Conservation (phyloP, 306 rosid genomes). For the Coriaria nepalensis region DNA sequence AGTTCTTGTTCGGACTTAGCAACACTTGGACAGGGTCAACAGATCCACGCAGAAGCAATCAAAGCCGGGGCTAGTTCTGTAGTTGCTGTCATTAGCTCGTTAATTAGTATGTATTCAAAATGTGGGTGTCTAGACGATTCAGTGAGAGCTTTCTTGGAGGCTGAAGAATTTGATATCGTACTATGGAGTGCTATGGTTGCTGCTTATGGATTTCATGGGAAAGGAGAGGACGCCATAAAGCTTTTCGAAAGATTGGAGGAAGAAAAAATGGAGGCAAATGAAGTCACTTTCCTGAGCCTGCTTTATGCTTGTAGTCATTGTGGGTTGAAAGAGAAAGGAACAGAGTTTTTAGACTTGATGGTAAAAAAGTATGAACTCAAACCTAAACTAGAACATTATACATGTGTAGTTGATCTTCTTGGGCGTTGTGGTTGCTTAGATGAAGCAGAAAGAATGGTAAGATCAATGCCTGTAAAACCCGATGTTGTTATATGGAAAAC, state of each 20-base stretch:
- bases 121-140: constrained; percentile 79
- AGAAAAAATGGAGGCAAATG: constrained; percentile 47
- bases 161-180: constrained; percentile 44
- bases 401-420: constrained; percentile 73
- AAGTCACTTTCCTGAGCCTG: constrained; percentile 81
- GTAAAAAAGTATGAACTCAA: constrained; percentile 41
- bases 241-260: constrained; percentile 61
- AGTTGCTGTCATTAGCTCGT: constrained; percentile 50
- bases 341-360: constrained; percentile 57
- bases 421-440: constrained; percentile 76
- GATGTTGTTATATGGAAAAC: constrained; percentile 84
- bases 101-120: constrained; percentile 77
- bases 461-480: constrained; percentile 66
- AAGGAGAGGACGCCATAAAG: constrained; percentile 58
- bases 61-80: constrained; percentile 58
- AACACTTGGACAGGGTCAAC: constrained; percentile 78
- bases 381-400: constrained; percentile 67
- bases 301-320: constrained; percentile 82
- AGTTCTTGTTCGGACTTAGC: constrained; percentile 68
- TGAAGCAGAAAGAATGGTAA: constrained; percentile 67
- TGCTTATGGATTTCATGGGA: constrained; percentile 86
- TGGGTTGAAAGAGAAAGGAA: constrained; percentile 74
- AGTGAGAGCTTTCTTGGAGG: constrained; percentile 48
- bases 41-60: constrained; percentile 69
- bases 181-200: constrained; percentile 79